phyloP scores from a whole-genome alignment of 179 eudicot genomes.

The Silene noctiflora region DNA sequence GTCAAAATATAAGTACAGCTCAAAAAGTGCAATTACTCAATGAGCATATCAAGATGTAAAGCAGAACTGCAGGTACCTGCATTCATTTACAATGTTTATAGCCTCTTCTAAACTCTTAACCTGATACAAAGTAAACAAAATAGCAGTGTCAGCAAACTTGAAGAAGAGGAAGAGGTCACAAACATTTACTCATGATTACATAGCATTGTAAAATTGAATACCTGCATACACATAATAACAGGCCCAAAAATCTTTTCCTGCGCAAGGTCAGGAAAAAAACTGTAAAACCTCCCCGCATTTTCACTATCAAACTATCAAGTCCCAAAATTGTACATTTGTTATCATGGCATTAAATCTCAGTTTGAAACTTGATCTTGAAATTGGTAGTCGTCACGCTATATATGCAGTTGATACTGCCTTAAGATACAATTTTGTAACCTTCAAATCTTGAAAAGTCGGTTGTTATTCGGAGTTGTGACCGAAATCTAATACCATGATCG shows the following conservation, averaged over 20 bases:
- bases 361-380: not conserved
- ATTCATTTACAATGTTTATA: slow-evolving; percentile 61
- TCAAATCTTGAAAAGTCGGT: not conserved
- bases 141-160: not conserved
- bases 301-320: not conserved
- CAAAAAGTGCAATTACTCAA: not conserved
- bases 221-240: slow-evolving; percentile 90
- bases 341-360: not conserved
- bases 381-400: not conserved
- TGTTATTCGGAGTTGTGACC: not conserved
- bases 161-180: slow-evolving; percentile 9
- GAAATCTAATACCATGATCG: not conserved
- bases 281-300: not conserved
- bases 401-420: not conserved
- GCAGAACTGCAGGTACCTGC: slow-evolving; percentile 42
- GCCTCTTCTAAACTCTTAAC: slow-evolving; percentile 87
- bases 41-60: not conserved
- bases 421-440: not conserved
- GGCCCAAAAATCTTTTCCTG: slow-evolving; percentile 95
- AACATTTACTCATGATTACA: not conserved
- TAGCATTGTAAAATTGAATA: not conserved
- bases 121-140: slow-evolving; percentile 29
- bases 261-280: slow-evolving; percentile 7
- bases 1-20: not conserved
- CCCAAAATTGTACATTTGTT: not conserved